These are phyloP conservation scores for Melampsora larici-populina DNA, from an alignment of 1,284 basidiomycete genomes.

Conservation along the genomic window DNA sequence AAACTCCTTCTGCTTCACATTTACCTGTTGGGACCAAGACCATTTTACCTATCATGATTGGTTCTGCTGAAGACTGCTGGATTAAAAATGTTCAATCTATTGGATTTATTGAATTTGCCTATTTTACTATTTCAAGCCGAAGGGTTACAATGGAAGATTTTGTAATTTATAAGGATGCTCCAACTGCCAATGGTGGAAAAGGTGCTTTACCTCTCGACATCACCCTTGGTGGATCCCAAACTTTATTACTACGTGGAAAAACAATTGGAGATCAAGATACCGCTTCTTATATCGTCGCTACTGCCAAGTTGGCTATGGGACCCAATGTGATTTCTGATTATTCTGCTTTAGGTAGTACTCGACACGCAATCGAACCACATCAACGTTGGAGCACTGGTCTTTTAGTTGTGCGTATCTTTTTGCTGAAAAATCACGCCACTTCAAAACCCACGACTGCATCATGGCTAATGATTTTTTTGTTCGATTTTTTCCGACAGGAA, in stretches of 20 bases:
- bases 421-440: too few relatives aligned
- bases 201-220: slow-evolving; percentile 41
- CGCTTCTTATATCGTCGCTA: slow-evolving; percentile 41
- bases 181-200: slow-evolving; percentile 39
- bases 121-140: slow-evolving; percentile 24
- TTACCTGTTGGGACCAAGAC: slow-evolving; percentile 29
- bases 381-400: slow-evolving; percentile 43
- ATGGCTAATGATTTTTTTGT: not conserved
- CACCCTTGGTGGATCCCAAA: slow-evolving; percentile 32
- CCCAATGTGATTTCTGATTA: slow-evolving; percentile 41
- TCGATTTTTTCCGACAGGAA: slow-evolving; percentile 6
- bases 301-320: slow-evolving; percentile 27
- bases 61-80: slow-evolving; percentile 39
- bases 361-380: slow-evolving; percentile 38
- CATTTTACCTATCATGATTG: slow-evolving; percentile 35
- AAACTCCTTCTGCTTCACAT: slow-evolving; percentile 15
- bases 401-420: slow-evolving; percentile 25
- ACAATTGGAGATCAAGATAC: slow-evolving; percentile 38
- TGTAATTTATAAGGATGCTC: slow-evolving; percentile 17
- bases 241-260: slow-evolving; percentile 30
- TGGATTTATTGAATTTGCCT: slow-evolving; percentile 37
- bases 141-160: slow-evolving; percentile 36
- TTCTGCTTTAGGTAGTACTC: slow-evolving; percentile 21
- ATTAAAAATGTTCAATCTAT: slow-evolving; percentile 16
- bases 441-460: not conserved